Evolutionary conservation across 202 grass and related monocot species (phyloP), one percentile per base, ranked within the genome.

Genomic region (Cymbopogon flexuosus): DNA sequence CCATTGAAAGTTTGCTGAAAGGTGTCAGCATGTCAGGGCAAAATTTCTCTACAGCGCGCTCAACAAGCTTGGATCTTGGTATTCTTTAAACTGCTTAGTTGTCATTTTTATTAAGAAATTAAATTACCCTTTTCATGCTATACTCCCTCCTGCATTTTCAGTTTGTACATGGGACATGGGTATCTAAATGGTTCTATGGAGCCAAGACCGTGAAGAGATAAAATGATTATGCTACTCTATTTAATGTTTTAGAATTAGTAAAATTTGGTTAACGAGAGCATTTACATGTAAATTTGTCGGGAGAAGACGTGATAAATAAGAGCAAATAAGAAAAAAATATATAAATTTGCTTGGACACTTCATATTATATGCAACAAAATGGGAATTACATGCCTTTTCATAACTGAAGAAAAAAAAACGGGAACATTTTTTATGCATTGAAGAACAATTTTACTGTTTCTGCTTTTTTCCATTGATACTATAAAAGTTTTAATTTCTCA

Each of bases 1-100:
- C 96, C 71, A 99, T 99, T 90, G 96, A 99, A 86, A 95, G 96
- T 88, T 89, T 99, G 72, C 87, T 99, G 80, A 99, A 93, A 88
- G 96, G 96, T 80, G 86, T 65, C 52, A 85, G 36, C 79, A 72
- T 89, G 63, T 87, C 90, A 56, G 88, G 93, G 69, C 90, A 94
- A 75, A 99, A 91, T 84, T 88, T 93, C 77, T 81, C 90, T 73
- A 57, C 57, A 79, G 80, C 87, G 51, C 85, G 83, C 47, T 90
- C 96, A 22, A 91, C 96, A 75, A 99, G 92, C 85, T 88, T 95
- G 73, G 92, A 99, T 82, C 92, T 95, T 87, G 96, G 96, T 99
- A 95, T 77, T 68, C 41, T 73, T 79, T 79, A 77, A 78, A 73
- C 73, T 68, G 2, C 77, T 84, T 68, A 64, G 45, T 90, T 73